These are phyloP conservation scores for Tetrapisispora arboricola DNA, from an alignment of 805 yeast genomes.

Conservation along the genomic window DNA sequence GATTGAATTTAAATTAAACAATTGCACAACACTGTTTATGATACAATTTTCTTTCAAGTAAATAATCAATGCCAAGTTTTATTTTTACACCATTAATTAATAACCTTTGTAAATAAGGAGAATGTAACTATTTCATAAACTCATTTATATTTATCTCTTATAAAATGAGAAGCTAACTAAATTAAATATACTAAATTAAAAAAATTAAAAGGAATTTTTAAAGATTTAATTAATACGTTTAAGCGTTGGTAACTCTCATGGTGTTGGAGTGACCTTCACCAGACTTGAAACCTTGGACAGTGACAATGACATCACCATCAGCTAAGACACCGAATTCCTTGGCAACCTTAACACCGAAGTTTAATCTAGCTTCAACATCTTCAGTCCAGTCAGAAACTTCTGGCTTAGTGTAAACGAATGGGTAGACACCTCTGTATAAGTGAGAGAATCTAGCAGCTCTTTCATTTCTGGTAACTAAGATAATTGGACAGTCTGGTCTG, in stretches of 20 bases:
- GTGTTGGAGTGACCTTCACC: slow-evolving; percentile 99
- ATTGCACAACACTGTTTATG: no score
- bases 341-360: slow-evolving; percentile 88
- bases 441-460: slow-evolving; percentile 92
- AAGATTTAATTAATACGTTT: slow-evolving; percentile 13
- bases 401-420: slow-evolving; percentile 68
- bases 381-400: slow-evolving; percentile 75
- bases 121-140: slow-evolving; percentile 6
- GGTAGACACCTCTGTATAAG: slow-evolving; percentile 97
- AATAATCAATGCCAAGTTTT: background rate
- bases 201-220: slow-evolving; percentile 1
- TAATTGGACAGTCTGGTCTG: slow-evolving; percentile 94
- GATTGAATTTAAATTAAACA: no score
- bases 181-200: slow-evolving; percentile 3
- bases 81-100: background rate
- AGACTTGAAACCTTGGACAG: slow-evolving; percentile 98
- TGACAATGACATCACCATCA: slow-evolving; percentile 82
- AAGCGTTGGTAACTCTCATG: slow-evolving; percentile 79
- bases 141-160: slow-evolving; percentile 4
- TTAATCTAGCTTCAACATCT: slow-evolving; percentile 91
- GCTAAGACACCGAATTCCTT: slow-evolving; percentile 72
- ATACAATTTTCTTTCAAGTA: background rate
- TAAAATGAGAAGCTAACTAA: slow-evolving; percentile 2
- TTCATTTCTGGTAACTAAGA: slow-evolving; percentile 95
- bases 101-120: background rate